Evolutionary conservation across 2,329 filamentous ascomycete species (phyloP), one percentile per base, ranked within the genome.

Genomic region (Aspergillus sojae): DNA sequence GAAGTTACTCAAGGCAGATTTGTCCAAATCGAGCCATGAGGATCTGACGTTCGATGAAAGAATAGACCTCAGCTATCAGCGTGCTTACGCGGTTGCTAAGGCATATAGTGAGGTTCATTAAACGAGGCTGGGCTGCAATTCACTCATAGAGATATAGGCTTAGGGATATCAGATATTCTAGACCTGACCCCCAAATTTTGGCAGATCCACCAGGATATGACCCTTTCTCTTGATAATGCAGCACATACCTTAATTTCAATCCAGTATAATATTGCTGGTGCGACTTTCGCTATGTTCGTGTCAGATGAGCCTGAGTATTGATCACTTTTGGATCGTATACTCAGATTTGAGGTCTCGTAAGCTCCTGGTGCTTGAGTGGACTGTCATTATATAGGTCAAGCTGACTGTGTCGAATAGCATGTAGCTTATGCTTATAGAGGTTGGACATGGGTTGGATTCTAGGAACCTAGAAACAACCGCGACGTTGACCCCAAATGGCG

Each of bases 391-490:
- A 23, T 23, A 23, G 23, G 3, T 23, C 23, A 23, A 23, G 23
- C 2, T 23, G 23, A 23, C 23, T 23, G 23, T 23, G 23, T 2
- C 23, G 2, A 23, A 23, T 23, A 2, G 23, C 23, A 23, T 23
- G 23, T 2, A 23, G 23, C 23, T 23, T 23, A 23, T 23, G 2
- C 23, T 23, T 0, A 23, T 0, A 23, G 23, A 23, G 23, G 23
- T 3, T 23, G 23, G 23, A 23, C 23, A 23, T 23, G 78, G 78
- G 4, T 69, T 79, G 5, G 78, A 80, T 64, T 75, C 77, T 1
- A 66, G 70, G 4, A 78, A 79, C 28, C 45, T 81, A 5, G 74
- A 80, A 58, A 80, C 78, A 2, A 77, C 70, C 0, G 78, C 77
- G 6, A 78, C 73, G 2, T 61, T 74, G 12, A 23, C 23, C 23